Evolutionary conservation across 164 flowering plant species (phyloP).

Genomic region (Vitis vinifera): ASM3070453v1 NC_081806.1:4777001-4777500

Average conservation of each 20-base stretch:
- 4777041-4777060: background rate
- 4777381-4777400: conserved; percentile 25
- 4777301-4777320: conserved; percentile 33
- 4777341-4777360: conserved; percentile 17
- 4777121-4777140: conserved; percentile 32
- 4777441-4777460: conserved; percentile 37
- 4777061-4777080: conserved; percentile 6
- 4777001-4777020: conserved; percentile 14
- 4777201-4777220: conserved; percentile 14
- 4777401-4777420: conserved; percentile 53
- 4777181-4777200: conserved; percentile 32
- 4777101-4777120: conserved; percentile 24
- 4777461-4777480: conserved; percentile 15
- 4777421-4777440: conserved; percentile 48
- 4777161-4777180: conserved; percentile 22
- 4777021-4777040: background rate
- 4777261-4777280: conserved; percentile 18
- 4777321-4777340: conserved; percentile 30
- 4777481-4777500: conserved; percentile 5
- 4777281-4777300: conserved; percentile 34
- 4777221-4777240: conserved; percentile 9
- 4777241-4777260: conserved; percentile 15
- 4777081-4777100: conserved; percentile 28
- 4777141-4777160: conserved; percentile 24
- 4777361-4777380: conserved; percentile 11